Evolutionary conservation across 192 early-diverging fungal genomes (phyloP).

Genomic region (Phlyctochytrium bullatum): DNA sequence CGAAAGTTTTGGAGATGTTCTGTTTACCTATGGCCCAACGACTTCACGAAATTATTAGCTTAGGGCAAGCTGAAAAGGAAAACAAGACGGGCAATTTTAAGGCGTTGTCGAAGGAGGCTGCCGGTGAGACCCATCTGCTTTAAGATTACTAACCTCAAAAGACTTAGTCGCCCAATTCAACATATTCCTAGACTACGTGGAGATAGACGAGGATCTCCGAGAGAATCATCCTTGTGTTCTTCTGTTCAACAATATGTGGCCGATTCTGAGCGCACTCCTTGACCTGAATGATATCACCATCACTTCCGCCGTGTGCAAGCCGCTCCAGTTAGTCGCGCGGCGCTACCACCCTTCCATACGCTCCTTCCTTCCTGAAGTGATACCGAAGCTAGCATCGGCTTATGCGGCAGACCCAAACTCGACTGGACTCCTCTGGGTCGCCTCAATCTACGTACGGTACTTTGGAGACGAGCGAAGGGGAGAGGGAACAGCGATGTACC

Average conservation of each 20-base stretch:
- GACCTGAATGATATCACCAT: slow-evolving; percentile 46
- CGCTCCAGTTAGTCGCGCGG: slow-evolving; percentile 58
- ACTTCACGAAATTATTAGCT: slow-evolving; percentile 61
- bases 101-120: slow-evolving; percentile 26
- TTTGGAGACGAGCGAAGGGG: slow-evolving; percentile 56
- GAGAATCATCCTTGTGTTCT: slow-evolving; percentile 65
- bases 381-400: slow-evolving; percentile 60
- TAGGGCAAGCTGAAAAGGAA: slow-evolving; percentile 41
- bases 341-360: slow-evolving; percentile 55
- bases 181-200: slow-evolving; percentile 58
- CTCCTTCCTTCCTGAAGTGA: slow-evolving; percentile 54
- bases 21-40: slow-evolving; percentile 70
- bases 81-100: slow-evolving; percentile 3
- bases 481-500: slow-evolving; percentile 48
- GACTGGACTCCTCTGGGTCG: slow-evolving; percentile 77
- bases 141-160: slow-evolving; percentile 36
- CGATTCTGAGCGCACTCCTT: slow-evolving; percentile 62
- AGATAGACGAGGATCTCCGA: slow-evolving; percentile 40
- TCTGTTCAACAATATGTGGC: slow-evolving; percentile 71
- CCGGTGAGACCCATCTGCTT: slow-evolving; percentile 17
- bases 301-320: slow-evolving; percentile 47
- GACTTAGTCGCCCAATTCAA: slow-evolving; percentile 58
- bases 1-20: slow-evolving; percentile 68
- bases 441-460: slow-evolving; percentile 60
- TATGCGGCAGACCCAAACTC: slow-evolving; percentile 67